These are phyloP conservation scores for Cladosporium sp. DNA, from an alignment of 2,329 filamentous ascomycete species.

Conservation along the genomic window DNA sequence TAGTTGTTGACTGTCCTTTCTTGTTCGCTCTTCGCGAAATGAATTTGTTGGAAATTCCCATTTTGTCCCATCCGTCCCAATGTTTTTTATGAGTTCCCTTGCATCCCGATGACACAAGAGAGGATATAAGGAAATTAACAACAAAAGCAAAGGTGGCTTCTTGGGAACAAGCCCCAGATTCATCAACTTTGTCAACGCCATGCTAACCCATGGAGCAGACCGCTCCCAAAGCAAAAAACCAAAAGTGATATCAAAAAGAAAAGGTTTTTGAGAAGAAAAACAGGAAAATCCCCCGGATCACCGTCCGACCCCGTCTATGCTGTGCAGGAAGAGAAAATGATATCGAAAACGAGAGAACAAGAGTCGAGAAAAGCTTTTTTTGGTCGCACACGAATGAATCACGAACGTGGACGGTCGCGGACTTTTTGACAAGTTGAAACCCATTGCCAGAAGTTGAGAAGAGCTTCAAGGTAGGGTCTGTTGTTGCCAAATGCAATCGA, in stretches of 20 bases:
- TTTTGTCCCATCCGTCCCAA: neutral
- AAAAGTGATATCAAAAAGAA: conserved; percentile 8
- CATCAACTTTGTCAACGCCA: conserved; percentile 1
- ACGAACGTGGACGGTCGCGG: neutral
- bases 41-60: conserved; percentile 3
- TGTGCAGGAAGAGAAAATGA: conserved; percentile 3
- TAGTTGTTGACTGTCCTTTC: neutral
- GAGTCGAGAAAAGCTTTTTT: conserved; percentile 7
- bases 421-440: neutral
- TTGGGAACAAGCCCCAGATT: neutral
- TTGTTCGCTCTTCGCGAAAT: neutral
- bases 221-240: conserved; percentile 1
- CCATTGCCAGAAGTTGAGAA: neutral
- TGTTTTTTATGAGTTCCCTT: neutral
- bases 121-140: neutral
- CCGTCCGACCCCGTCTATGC: conserved; percentile 5
- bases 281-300: neutral
- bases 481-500: neutral
- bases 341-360: neutral
- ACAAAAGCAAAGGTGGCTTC: neutral
- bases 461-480: neutral
- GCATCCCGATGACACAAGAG: neutral
- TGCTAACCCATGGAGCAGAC: conserved; percentile 1
- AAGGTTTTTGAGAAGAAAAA: too few relatives aligned
- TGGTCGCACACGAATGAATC: neutral